These are phyloP conservation scores for Sanghuangporus weigelae DNA, from an alignment of 1,284 basidiomycete species.

Conservation along the genomic window DNA sequence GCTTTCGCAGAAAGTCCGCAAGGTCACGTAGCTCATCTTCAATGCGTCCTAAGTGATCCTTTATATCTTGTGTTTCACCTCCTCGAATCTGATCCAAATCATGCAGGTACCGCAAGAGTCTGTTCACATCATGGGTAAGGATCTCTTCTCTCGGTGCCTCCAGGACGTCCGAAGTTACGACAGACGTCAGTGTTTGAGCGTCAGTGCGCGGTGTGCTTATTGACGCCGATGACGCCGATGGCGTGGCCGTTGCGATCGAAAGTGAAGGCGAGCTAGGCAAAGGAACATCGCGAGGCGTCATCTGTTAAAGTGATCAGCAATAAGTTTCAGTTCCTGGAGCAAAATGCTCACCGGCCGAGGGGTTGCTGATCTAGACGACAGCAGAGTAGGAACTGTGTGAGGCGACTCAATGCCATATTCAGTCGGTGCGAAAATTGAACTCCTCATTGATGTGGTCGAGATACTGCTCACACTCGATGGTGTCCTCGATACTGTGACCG, in stretches of 20 bases:
- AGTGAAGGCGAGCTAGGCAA: conserved; percentile 26
- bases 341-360: conserved; percentile 33
- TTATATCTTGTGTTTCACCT: conserved; percentile 54
- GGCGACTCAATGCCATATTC: conserved; percentile 27
- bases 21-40: conserved; percentile 58
- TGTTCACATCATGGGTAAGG: conserved; percentile 60
- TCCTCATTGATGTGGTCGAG: conserved; percentile 35
- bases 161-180: conserved; percentile 27
- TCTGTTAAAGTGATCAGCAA: conserved; percentile 18
- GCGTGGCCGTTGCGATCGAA: conserved; percentile 36
- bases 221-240: conserved; percentile 56
- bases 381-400: conserved; percentile 51
- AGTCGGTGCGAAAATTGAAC: conserved; percentile 31
- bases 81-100: conserved; percentile 52
- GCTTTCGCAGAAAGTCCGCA: conserved; percentile 36
- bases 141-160: conserved; percentile 34
- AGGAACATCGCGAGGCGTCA: conserved; percentile 26
- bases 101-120: conserved; percentile 59
- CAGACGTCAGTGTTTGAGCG: conserved; percentile 43
- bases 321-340: conserved; percentile 11
- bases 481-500: conserved; percentile 28
- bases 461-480: conserved; percentile 38
- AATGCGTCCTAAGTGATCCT: conserved; percentile 55
- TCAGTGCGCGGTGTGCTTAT: conserved; percentile 59
- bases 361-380: conserved; percentile 34